These are phyloP conservation scores for Polychytrium aggregatum DNA, from an alignment of 192 early-diverging fungal species.

Conservation along the genomic window DNA sequence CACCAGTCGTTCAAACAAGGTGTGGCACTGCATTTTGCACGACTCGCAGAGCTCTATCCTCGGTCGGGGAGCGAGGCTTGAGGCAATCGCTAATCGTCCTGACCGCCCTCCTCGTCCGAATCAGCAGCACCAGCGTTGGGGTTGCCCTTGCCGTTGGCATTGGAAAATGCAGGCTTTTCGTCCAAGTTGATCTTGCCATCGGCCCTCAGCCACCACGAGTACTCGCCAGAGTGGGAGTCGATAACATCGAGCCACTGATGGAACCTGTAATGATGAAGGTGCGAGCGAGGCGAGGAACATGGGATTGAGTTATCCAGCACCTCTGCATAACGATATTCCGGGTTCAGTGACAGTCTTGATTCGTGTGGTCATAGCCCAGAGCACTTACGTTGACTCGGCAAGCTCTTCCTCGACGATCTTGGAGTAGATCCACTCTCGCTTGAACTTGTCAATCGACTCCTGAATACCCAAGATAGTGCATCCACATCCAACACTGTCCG, in stretches of 20 bases:
- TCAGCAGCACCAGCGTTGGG: conserved; percentile 16
- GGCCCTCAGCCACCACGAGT: conserved; percentile 46
- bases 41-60: too few relatives aligned
- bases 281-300: too few relatives aligned
- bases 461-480: conserved; percentile 9
- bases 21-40: too few relatives aligned
- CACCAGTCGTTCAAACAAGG: too few relatives aligned
- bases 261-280: conserved; percentile 29
- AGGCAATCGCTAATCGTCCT: conserved; percentile 2
- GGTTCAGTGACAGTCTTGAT: not conserved
- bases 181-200: conserved; percentile 46
- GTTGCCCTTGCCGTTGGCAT: too few relatives aligned
- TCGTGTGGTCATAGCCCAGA: conserved; percentile 2
- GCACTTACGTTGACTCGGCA: conserved; percentile 41
- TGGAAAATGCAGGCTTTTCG: conserved; percentile 21
- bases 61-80: too few relatives aligned
- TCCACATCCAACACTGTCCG: conserved; percentile 1
- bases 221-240: conserved; percentile 41
- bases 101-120: conserved; percentile 3
- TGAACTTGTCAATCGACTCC: conserved; percentile 72
- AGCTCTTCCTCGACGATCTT: conserved; percentile 68
- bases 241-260: conserved; percentile 48
- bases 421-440: conserved; percentile 78
- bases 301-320: not conserved
- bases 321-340: too few relatives aligned